Percentiles rank a stretch among this genome's conserved stretches.
These are phyloP conservation scores for Mariannaea elegans DNA, from an alignment of 2,329 filamentous ascomycete genomes.

Conservation along the genomic window DNA sequence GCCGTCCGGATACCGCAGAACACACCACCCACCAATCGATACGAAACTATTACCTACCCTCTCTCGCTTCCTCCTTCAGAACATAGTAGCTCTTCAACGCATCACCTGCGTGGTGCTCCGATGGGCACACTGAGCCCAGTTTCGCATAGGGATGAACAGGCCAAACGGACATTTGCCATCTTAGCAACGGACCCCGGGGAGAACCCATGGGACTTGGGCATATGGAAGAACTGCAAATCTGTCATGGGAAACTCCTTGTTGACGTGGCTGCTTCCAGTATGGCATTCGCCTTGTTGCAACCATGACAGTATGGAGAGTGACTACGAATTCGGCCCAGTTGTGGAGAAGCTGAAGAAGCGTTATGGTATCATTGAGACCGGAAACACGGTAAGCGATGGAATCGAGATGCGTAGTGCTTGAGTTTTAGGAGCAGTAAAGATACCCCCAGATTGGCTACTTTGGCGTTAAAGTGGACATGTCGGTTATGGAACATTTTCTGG, in stretches of 20 bases:
- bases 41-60: constrained; percentile 67
- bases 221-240: constrained; percentile 74
- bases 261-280: constrained; percentile 85
- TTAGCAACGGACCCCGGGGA: constrained; percentile 76
- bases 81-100: constrained; percentile 13
- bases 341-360: constrained; percentile 63
- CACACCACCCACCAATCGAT: constrained; percentile 53
- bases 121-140: constrained; percentile 26
- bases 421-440: constrained; percentile 24
- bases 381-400: constrained; percentile 22
- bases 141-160: constrained; percentile 53
- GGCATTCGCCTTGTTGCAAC: constrained; percentile 75
- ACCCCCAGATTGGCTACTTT: constrained; percentile 19
- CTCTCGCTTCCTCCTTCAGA: constrained; percentile 45
- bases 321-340: constrained; percentile 71
- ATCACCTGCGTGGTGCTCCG: constrained; percentile 13
- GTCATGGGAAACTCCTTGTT: constrained; percentile 78
- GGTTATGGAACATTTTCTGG: neutral
- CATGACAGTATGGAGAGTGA: constrained; percentile 73
- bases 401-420: constrained; percentile 29
- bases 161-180: constrained; percentile 79
- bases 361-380: constrained; percentile 35
- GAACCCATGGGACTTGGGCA: constrained; percentile 86
- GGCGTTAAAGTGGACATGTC: neutral
- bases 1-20: constrained; percentile 74